Evolutionary conservation across 371 early-diverging fungal genomes (phyloP), one percentile per base, ranked within the genome.

Genomic region (Parasitella parasitica): DNA sequence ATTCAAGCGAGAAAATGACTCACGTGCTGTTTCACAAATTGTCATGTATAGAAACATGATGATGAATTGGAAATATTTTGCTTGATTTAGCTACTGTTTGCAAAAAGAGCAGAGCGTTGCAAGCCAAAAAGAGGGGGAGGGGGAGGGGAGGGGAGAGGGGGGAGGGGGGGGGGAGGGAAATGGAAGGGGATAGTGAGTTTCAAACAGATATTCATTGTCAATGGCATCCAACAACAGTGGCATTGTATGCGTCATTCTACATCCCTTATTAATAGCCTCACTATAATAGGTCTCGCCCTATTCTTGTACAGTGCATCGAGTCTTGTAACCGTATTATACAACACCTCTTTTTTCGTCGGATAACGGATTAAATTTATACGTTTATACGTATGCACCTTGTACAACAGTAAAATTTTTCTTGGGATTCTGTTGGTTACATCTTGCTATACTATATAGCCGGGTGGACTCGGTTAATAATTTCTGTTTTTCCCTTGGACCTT

Each of bases 341-440:
- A 46, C 22, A n/a, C n/a, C n/a, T n/a, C 46, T 49, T 28, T 54
- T 54, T 38, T 38, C 38, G 24, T 55, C 41, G 56, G 56, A 39
- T 55, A 24, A 54, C 54, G 54, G 54, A 26, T 54, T 11, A 24
- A 8, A 24, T 36, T n/a, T n/a, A n/a, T n/a, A n/a, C n/a, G n/a
- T n/a, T n/a, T n/a, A 20, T 12, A 22, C 22, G 15, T 18, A n/a
- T 20, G 28, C 15, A 32, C n/a, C 32, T 20, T 52, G 56, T 55
- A n/a, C 56, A 28, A 55, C 56, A 24, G n/a, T 39, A 39, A 13
- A 39, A 46, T 20, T 26, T 55, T 54, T 55, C 56, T 41, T 27
- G 30, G 16, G 39, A 9, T 55, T 55, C 56, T 30, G 55, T 38
- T 38, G 26, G 55, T 37, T 6, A 50, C 51, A 30, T 50, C 18